Evolutionary conservation across 192 early-diverging fungal genomes (phyloP).

Genomic region (Backusella morwellensis): DNA sequence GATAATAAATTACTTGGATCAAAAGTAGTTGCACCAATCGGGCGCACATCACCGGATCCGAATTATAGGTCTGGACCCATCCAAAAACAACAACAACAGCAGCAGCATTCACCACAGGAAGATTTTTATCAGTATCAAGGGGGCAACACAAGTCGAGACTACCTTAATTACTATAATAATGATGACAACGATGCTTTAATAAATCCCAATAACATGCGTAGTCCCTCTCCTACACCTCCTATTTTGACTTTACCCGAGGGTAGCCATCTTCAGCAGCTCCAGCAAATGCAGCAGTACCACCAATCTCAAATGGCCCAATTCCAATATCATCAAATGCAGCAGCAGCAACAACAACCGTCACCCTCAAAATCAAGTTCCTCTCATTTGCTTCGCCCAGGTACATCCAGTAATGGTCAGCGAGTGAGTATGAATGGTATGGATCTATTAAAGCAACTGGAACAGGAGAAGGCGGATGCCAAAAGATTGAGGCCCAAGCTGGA

Average conservation of each 20-base stretch:
- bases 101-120: not conserved
- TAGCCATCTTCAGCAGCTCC: slow-evolving; percentile 22
- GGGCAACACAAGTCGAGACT: not conserved
- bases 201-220: not conserved
- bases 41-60: not conserved
- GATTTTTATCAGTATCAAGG: not conserved
- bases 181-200: not conserved
- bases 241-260: slow-evolving; percentile 1
- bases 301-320: slow-evolving; percentile 20
- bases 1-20: slow-evolving; percentile 1
- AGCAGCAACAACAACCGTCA: not conserved
- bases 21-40: not conserved
- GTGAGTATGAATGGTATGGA: slow-evolving; percentile 31
- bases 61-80: not conserved
- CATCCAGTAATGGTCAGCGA: not conserved
- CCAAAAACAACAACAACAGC: not conserved
- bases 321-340: slow-evolving; percentile 18
- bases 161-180: not conserved
- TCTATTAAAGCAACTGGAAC: slow-evolving; percentile 23
- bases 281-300: slow-evolving; percentile 23
- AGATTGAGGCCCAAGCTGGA: slow-evolving; percentile 20
- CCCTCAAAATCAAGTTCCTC: slow-evolving; percentile 8
- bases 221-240: not conserved
- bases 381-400: not conserved
- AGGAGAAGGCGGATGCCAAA: slow-evolving; percentile 17